Evolutionary conservation across 768 basidiomycete genomes (phyloP), one percentile per base, ranked within the genome.

Genomic region (Chiua virens): DNA sequence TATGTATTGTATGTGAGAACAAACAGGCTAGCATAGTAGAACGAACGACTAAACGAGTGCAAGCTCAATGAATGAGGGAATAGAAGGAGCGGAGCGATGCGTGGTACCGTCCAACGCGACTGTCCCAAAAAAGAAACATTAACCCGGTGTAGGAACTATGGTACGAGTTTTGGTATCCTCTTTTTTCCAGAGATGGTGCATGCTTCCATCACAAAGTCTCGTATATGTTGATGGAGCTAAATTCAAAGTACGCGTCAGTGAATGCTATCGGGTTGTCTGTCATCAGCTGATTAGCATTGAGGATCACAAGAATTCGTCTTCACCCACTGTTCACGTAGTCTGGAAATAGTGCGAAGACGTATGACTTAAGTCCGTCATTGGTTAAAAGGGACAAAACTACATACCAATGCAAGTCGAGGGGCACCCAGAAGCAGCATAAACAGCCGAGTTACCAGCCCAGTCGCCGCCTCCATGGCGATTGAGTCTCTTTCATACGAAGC

Each of bases 191-290:
- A 1, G 7, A 32, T 32, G 2, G 13, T 14, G 14, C 13, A 34
- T 34, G 34, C 51, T 20, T 21, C 34, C 3, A 2, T 30, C 36
- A 8, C 32, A 35, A 3, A 8, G 23, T 2, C 4, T 56, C 47
- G 52, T 77, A 78, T 23, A 78, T 61, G 25, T 69, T 58, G 14
- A 78, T 57, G 17, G 67, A 68, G 8, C 61, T 64, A 49, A 78
- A 68, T 23, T 73, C 60, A 59, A 75, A 78, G 57, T 73, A 78
- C 0, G 77, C 74, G 3, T 72, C 60, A 5, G 54, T 52, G 58
- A 78, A 78, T 2, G 74, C 75, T 4, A 55, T 39, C 3, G 77
- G 77, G 42, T 72, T 72, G 49, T 68, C 65, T 66, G 37, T 6
- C 38, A 37, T 11, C 9, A 40, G 38, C 36, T 9, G 5, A 11